Evolutionary conservation across 202 grass and related monocot species (phyloP), one percentile per base, ranked within the genome.

Genomic region (Eragrostis tef): DNA sequence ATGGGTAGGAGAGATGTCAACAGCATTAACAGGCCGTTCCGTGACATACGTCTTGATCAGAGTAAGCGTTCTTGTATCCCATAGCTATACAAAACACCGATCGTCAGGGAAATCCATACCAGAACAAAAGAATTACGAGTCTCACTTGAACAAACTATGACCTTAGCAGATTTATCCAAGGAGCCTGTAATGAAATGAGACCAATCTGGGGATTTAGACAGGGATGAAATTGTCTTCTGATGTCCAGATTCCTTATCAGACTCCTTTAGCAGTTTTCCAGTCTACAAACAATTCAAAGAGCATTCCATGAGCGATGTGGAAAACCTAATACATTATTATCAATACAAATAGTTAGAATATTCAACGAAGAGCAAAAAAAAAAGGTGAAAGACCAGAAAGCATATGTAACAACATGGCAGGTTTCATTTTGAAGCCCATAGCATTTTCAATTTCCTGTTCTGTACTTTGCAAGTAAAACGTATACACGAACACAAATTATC

Each of bases 111-210:
- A 77, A 53, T 21, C 6, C 4, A 39, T 41, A 58, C 9, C 14
- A 68, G 7, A 44, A 48, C 12, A 31, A 29, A 60, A 22, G n/a
- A 60, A 39, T 39, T 64, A 63, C 34, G 29, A 64, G 16, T 39
- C 10, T 2, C 19, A 70, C 2, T 10, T 44, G 52, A 73, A 75
- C 9, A 60, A 27, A 74, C 50, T 41, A 41, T 78, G 61, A 99
- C 96, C 96, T 96, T 95, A 17, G 96, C 84, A 80, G 90, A 87
- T 81, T 96, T 96, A 87, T 99, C 93, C 24, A 82, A 81, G 27
- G 96, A 98, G 5, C 92, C 96, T 39, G 92, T 93, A 53, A 93
- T 81, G 67, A 95, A 98, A 84, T 91, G 96, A 6, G 85, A 98
- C 58, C 89, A 80, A 75, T 99, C 89, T 60, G 45, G 41, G 45